Percentiles rank a stretch among this genome's conserved stretches.
These are phyloP conservation scores for Ustilago loliicola DNA, from an alignment of 1,284 basidiomycete genomes.

Conservation along the genomic window DNA sequence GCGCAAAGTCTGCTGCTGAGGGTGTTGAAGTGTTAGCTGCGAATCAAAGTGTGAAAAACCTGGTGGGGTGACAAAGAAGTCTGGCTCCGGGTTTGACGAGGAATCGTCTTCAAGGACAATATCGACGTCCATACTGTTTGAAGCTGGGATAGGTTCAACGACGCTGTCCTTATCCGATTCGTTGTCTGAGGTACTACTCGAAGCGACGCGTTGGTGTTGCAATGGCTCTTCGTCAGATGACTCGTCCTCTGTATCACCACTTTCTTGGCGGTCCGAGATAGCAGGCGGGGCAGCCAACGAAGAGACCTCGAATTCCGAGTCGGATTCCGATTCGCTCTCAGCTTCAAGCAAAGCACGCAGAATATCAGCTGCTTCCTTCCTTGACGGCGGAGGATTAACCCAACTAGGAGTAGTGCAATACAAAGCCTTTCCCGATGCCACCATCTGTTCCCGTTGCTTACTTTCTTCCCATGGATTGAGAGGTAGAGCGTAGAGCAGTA, in stretches of 20 bases:
- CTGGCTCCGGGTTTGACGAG: slow-evolving; percentile 17
- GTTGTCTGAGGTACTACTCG: neutral
- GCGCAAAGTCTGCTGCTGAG: neutral
- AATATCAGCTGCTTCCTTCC: slow-evolving; percentile 11
- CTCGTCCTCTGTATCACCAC: neutral
- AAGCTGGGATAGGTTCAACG: neutral
- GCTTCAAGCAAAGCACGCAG: slow-evolving; percentile 5
- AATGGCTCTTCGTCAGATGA: neutral
- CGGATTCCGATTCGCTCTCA: neutral
- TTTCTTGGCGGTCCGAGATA: accelerated
- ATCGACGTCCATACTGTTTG: slow-evolving; percentile 4
- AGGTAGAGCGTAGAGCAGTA: slow-evolving; percentile 20
- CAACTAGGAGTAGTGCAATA: slow-evolving; percentile 15
- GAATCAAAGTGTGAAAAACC: neutral
- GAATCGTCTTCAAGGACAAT: slow-evolving; percentile 1
- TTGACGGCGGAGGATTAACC: slow-evolving; percentile 15
- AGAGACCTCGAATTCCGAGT: neutral
- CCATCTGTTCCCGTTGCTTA: neutral
- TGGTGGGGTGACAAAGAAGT: slow-evolving; percentile 12
- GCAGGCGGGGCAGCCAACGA: neutral
- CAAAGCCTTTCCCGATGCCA: neutral
- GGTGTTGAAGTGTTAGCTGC: slow-evolving; percentile 6
- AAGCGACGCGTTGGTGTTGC: neutral
- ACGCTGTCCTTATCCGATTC: neutral
- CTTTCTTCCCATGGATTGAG: slow-evolving; percentile 20